These are phyloP conservation scores for Martiniozyma abietophila DNA, from an alignment of 805 yeast genomes.

Conservation along the genomic window DNA sequence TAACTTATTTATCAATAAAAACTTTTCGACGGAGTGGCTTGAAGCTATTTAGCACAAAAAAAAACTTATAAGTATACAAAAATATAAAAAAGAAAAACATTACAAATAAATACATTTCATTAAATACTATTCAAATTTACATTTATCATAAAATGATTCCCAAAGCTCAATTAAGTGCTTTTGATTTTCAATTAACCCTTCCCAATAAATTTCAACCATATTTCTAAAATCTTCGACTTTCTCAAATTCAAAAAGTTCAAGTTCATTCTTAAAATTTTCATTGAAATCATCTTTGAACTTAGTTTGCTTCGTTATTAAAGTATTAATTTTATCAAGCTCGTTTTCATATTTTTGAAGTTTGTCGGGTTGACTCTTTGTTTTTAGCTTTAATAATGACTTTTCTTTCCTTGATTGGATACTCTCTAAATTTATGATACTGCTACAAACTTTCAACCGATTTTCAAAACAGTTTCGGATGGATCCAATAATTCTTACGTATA, in stretches of 20 bases:
- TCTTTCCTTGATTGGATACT: conserved; percentile 37
- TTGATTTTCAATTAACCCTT: conserved; percentile 84
- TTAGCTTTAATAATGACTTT: conserved; percentile 34
- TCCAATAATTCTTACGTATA: conserved; percentile 68
- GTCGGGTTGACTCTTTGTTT: conserved; percentile 41
- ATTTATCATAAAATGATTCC: conserved; percentile 73
- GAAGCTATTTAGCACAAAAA: no score
- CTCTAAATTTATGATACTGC: conserved; percentile 36
- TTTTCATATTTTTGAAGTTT: conserved; percentile 46
- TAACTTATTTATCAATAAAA: no score
- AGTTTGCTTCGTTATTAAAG: conserved; percentile 43
- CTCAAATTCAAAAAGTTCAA: conserved; percentile 61
- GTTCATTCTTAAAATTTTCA: conserved; percentile 56
- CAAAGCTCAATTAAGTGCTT: conserved; percentile 84
- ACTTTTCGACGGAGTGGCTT: no score
- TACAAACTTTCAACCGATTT: conserved; percentile 54
- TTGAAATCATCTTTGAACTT: conserved; percentile 56
- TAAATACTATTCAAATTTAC: conserved; percentile 20
- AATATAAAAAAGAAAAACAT: background rate
- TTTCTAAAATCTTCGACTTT: conserved; percentile 79
- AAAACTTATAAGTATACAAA: background rate
- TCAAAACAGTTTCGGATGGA: conserved; percentile 67
- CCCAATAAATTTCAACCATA: conserved; percentile 83
- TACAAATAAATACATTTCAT: background rate
- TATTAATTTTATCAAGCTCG: conserved; percentile 50